Evolutionary conservation across 768 basidiomycete genomes (phyloP).

Genomic region (Piloderma croceum): DNA sequence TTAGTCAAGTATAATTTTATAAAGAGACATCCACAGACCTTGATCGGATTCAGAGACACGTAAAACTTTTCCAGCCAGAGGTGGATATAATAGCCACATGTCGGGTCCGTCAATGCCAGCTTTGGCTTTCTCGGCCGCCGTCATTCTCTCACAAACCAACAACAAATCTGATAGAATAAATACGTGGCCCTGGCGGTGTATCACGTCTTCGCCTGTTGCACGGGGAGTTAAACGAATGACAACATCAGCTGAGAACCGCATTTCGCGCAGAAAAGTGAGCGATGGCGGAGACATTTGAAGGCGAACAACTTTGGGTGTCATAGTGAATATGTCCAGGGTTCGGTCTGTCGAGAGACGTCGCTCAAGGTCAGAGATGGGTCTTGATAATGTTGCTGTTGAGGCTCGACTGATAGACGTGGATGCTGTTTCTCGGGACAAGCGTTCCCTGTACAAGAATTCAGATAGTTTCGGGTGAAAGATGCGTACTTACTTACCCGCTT

Average conservation of each 20-base stretch:
- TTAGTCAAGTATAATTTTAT: no score
- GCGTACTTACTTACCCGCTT: slow-evolving; percentile 41
- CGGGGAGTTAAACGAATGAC: slow-evolving; percentile 73
- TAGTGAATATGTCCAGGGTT: slow-evolving; percentile 91
- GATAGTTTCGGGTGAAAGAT: background rate
- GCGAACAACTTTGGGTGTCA: slow-evolving; percentile 90
- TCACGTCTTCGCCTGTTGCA: slow-evolving; percentile 65
- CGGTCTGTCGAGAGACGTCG: slow-evolving; percentile 66
- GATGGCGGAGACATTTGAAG: slow-evolving; percentile 83
- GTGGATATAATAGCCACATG: slow-evolving; percentile 93
- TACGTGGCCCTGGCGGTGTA: slow-evolving; percentile 75
- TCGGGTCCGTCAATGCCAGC: slow-evolving; percentile 57
- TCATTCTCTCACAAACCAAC: slow-evolving; percentile 83
- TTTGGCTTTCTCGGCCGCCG: slow-evolving; percentile 51
- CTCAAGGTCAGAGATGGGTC: slow-evolving; percentile 75
- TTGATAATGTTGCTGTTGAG: slow-evolving; percentile 46
- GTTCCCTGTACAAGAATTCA: slow-evolving; percentile 36
- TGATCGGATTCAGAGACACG: slow-evolving; percentile 57
- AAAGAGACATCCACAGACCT: slow-evolving; percentile 39
- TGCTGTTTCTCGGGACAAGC: slow-evolving; percentile 55
- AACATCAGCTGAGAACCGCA: slow-evolving; percentile 69
- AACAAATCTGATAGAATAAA: slow-evolving; percentile 92
- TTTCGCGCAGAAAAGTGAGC: slow-evolving; percentile 70
- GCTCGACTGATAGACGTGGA: slow-evolving; percentile 47
- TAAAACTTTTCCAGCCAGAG: slow-evolving; percentile 90